Evolutionary conservation across 805 yeast species (phyloP).

Genomic region (Candida ponderosae): DNA sequence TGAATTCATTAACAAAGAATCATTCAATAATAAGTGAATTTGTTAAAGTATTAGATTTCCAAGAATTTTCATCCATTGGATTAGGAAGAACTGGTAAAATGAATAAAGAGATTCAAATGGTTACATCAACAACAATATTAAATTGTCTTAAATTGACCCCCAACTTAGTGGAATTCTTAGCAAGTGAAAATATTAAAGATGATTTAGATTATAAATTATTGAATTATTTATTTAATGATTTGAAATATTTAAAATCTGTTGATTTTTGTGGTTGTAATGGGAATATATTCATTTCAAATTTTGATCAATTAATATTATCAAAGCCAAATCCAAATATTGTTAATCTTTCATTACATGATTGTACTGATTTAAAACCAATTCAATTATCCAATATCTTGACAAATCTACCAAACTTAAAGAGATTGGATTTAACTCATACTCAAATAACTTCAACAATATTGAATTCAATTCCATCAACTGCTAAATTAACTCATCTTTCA

Average conservation of each 20-base stretch:
- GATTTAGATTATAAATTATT: constrained; percentile 63
- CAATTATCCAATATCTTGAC: constrained; percentile 52
- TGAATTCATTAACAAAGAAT: constrained; percentile 39
- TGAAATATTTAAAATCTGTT: constrained; percentile 53
- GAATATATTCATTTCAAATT: constrained; percentile 49
- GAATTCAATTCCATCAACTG: constrained; percentile 42
- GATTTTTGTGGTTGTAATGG: constrained; percentile 90
- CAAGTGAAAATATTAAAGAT: constrained; percentile 78
- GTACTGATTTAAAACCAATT: constrained; percentile 64
- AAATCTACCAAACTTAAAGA: constrained; percentile 44
- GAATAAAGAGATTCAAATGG: constrained; percentile 89
- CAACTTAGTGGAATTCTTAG: constrained; percentile 69
- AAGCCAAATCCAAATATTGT: constrained; percentile 14
- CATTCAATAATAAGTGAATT: constrained; percentile 44
- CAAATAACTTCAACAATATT: constrained; percentile 61
- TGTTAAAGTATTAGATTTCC: constrained; percentile 76
- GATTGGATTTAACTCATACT: constrained; percentile 78
- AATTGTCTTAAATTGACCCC: constrained; percentile 57
- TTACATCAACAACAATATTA: constrained; percentile 64
- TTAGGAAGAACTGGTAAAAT: constrained; percentile 82
- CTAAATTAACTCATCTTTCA: constrained; percentile 68
- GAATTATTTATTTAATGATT: constrained; percentile 42
- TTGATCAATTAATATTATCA: constrained; percentile 30
- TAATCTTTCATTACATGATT: constrained; percentile 73
- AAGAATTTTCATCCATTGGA: constrained; percentile 84